Evolutionary conservation across 495 filamentous ascomycete genomes (phyloP), one percentile per base, ranked within the genome.

Genomic region (Penicillium parvum): DNA sequence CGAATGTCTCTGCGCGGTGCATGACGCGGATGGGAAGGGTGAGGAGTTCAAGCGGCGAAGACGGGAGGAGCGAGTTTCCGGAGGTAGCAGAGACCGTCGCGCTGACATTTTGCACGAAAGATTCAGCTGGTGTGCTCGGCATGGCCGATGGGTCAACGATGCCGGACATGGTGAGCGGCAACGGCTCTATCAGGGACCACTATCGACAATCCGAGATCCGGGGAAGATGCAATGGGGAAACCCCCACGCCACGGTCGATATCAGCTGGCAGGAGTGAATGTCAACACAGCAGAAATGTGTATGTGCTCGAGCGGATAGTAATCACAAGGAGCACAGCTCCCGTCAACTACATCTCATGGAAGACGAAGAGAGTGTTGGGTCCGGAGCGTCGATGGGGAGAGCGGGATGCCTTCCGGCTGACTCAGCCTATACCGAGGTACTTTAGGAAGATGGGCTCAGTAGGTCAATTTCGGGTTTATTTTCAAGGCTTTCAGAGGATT

Each of bases 11-110:
- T 16, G 57, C 61, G 30, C 60, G 62, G 37, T 66, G 51, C 16
- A 73, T 51, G 19, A 55, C 65, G 32, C 66, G 68, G 47, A 71
- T 48, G 19, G 68, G 66, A 17, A 60, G 45, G 4, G 50, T 50
- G 19, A 71, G 43, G 14, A 70, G 40, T 18, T 65, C 58, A 43
- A 60, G 64, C 11, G 65, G 52, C 33, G 50, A 60, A 7, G 58
- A 63, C 14, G 66, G 64, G n/a, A 68, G 32, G 10, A 58, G 28
- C 26, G 57, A 57, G 35, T 32, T 26, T 22, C 44, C 32, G 34
- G 67, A 38, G 32, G 48, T 32, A 5, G 22, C n/a, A 27, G 53
- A 50, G 1, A 57, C 38, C n/a, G 56, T 51, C 3, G 38, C 33
- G 28, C 47, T 55, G 1, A 58, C 15, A 17, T 40, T 29, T 7